These are phyloP conservation scores for Mycena olivaceomarginata DNA, from an alignment of 768 basidiomycete genomes.

Conservation along the genomic window DNA sequence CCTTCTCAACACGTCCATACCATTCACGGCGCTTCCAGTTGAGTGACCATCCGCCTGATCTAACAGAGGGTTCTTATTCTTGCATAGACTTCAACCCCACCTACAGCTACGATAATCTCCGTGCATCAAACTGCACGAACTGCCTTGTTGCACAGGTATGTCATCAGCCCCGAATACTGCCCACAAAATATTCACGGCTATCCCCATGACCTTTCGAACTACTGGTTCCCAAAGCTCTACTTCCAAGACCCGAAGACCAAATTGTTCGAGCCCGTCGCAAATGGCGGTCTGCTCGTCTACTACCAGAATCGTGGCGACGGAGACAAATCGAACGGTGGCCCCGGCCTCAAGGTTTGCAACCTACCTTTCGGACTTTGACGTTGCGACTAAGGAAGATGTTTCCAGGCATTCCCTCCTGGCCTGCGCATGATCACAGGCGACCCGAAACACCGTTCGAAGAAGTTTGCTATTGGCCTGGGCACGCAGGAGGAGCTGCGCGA, in stretches of 20 bases:
- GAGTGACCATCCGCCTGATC: constrained; percentile 22
- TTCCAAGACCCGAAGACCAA: constrained; percentile 62
- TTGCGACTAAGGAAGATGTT: neutral
- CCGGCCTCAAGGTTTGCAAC: constrained; percentile 52
- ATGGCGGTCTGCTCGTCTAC: constrained; percentile 63
- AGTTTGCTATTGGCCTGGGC: constrained; percentile 74
- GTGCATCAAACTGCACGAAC: constrained; percentile 60
- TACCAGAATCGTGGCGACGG: constrained; percentile 64
- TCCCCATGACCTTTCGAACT: constrained; percentile 60
- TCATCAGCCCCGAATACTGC: neutral
- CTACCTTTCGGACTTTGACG: neutral
- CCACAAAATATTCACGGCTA: neutral
- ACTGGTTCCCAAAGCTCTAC: constrained; percentile 66
- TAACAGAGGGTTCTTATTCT: neutral
- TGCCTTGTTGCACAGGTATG: constrained; percentile 58
- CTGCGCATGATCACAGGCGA: constrained; percentile 69
- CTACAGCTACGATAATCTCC: constrained; percentile 57
- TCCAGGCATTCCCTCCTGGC: constrained; percentile 63
- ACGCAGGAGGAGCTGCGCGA: constrained; percentile 63
- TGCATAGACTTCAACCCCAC: constrained; percentile 57
- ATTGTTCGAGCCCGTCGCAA: constrained; percentile 58
- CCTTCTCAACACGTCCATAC: constrained; percentile 66
- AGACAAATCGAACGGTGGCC: constrained; percentile 61
- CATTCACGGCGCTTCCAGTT: constrained; percentile 62
- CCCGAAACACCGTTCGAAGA: constrained; percentile 78